Conservation (phyloP, 2,329 filamentous ascomycete species). For the Trichoderma sp. region DNA sequence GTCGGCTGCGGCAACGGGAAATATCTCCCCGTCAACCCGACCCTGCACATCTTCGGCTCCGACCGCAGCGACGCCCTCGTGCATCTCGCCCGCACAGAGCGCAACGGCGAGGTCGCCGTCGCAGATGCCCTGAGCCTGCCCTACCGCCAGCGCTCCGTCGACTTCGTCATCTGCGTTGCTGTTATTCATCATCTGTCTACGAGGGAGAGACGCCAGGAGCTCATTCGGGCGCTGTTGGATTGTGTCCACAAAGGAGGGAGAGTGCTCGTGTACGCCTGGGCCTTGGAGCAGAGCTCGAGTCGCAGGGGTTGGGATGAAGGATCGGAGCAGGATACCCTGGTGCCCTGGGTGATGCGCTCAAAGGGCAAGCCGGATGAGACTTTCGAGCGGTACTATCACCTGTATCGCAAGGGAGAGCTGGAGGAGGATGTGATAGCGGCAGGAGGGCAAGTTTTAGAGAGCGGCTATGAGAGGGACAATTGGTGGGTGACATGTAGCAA, state of each 20-base stretch:
- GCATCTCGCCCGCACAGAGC: conserved; percentile 43
- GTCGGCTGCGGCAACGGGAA: conserved; percentile 97
- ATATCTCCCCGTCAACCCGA: conserved; percentile 76
- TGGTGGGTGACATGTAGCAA: conserved; percentile 78
- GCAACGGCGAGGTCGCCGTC: conserved; percentile 65
- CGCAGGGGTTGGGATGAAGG: conserved; percentile 85
- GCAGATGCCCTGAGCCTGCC: conserved; percentile 84
- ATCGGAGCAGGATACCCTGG: conserved; percentile 85
- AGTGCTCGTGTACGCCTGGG: conserved; percentile 89
- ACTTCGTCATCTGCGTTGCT: conserved; percentile 92
- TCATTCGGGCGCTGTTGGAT: conserved; percentile 67
- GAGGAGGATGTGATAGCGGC: conserved; percentile 73
- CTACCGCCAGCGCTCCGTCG: conserved; percentile 58
- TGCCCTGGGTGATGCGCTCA: conserved; percentile 78
- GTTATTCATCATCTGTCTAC: conserved; percentile 94
- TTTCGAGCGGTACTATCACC: conserved; percentile 90
- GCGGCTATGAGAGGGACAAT: conserved; percentile 95
- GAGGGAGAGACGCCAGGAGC: conserved; percentile 65
- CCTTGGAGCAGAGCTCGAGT: conserved; percentile 84
- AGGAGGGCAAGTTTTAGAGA: conserved; percentile 71
- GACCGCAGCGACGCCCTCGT: conserved; percentile 69
- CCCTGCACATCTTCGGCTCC: conserved; percentile 77
- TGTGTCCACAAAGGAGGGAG: conserved; percentile 63
- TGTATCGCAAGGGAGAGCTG: conserved; percentile 83
- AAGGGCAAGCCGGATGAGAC: conserved; percentile 48